A percentile compares a stretch with the other conserved stretches of the same genome.
phyloP scores from a whole-genome alignment of 2,329 filamentous ascomycete genomes.

The Pestalotiopsis sp. region DNA sequence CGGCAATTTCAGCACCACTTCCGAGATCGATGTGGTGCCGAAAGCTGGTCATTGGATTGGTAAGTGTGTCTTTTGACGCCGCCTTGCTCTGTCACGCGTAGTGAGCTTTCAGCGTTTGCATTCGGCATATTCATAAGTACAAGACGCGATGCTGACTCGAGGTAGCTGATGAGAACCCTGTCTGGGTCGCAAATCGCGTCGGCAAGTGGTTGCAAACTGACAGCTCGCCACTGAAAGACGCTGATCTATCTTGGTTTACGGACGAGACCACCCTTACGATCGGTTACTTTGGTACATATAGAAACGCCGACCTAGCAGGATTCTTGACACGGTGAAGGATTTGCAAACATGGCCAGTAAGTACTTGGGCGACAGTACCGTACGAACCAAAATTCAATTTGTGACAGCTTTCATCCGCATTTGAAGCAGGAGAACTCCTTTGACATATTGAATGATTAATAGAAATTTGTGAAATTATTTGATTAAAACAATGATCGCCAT shows the following conservation, averaged over 20 bases:
- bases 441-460: too few species aligned
- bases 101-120: background rate
- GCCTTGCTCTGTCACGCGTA: too few species aligned
- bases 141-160: background rate
- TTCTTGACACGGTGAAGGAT: background rate
- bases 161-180: constrained; percentile 26
- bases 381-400: too few species aligned
- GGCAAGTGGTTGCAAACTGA: constrained; percentile 21
- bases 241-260: constrained; percentile 21
- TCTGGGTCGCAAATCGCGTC: constrained; percentile 24
- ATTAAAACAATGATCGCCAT: too few species aligned
- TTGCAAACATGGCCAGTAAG: too few species aligned
- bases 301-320: constrained; percentile 19
- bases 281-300: constrained; percentile 22
- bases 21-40: constrained; percentile 33
- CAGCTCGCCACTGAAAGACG: constrained; percentile 15
- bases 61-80: constrained; percentile 14
- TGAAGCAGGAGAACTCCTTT: too few species aligned
- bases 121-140: background rate
- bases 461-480: too few species aligned
- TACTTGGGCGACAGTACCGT: too few species aligned
- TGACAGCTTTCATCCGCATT: too few species aligned
- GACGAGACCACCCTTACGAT: constrained; percentile 24
- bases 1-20: constrained; percentile 21
- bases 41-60: constrained; percentile 41